Percentiles rank a stretch among this genome's conserved stretches.
Evolutionary conservation across 768 basidiomycete species (phyloP).

Genomic region (Erythrobasidium yunnanense): DNA sequence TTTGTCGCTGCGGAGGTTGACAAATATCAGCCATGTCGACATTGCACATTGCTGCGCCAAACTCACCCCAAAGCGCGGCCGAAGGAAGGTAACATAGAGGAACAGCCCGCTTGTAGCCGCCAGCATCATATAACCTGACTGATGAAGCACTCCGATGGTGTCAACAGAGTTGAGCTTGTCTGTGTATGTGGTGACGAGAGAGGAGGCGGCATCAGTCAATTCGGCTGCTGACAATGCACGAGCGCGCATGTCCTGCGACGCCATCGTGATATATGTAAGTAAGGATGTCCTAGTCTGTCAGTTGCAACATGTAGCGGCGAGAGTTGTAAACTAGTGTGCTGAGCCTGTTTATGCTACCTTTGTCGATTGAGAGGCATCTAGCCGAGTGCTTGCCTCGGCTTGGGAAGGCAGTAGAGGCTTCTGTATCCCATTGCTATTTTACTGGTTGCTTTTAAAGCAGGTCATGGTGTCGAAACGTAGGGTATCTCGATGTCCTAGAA

Average conservation of each 20-base stretch:
- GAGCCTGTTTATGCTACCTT: too few species aligned
- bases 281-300: too few species aligned
- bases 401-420: not conserved
- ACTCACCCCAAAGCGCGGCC: conserved; percentile 1
- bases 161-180: conserved; percentile 19
- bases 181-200: conserved; percentile 6
- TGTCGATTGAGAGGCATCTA: not conserved
- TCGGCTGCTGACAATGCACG: not conserved
- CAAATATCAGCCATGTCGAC: not conserved
- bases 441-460: too few species aligned
- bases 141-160: conserved; percentile 2
- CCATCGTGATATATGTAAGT: too few species aligned
- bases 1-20: not conserved
- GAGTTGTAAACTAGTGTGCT: too few species aligned
- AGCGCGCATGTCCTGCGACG: too few species aligned
- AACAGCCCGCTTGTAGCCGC: not conserved
- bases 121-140: not conserved
- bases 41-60: not conserved
- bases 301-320: too few species aligned
- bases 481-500: too few species aligned
- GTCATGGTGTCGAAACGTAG: too few species aligned
- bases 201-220: not conserved
- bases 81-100: conserved; percentile 5
- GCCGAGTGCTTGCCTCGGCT: not conserved
- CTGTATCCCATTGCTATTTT: too few species aligned